Conservation (phyloP, 352 stramenopile genomes). For the Phytophthora agathidicida region DNA sequence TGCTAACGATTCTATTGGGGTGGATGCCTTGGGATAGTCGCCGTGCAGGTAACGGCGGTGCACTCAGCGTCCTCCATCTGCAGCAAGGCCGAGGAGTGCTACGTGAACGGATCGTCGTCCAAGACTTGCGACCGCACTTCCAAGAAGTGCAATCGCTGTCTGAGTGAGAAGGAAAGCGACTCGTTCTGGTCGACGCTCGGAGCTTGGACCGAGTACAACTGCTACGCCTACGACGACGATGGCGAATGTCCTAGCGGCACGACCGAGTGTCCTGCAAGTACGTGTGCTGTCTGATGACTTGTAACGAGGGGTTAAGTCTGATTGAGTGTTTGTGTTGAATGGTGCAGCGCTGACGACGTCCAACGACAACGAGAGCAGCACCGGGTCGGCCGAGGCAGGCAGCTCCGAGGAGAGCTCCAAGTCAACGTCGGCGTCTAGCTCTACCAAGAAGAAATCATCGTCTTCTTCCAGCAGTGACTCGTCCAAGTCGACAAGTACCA, state of each 20-base stretch:
- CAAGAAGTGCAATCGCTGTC: slow-evolving; percentile 52
- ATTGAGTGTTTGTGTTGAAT: neutral
- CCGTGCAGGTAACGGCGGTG: slow-evolving; percentile 23
- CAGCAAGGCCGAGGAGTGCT: slow-evolving; percentile 43
- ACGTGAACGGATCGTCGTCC: slow-evolving; percentile 46
- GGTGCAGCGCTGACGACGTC: slow-evolving; percentile 25
- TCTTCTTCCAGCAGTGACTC: slow-evolving; percentile 35
- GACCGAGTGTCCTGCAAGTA: slow-evolving; percentile 46
- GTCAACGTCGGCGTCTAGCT: slow-evolving; percentile 20
- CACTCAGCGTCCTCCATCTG: slow-evolving; percentile 39
- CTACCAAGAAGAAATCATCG: slow-evolving; percentile 33
- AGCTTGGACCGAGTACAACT: slow-evolving; percentile 48
- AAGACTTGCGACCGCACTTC: slow-evolving; percentile 54
- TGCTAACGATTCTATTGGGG: neutral
- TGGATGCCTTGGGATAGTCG: slow-evolving; percentile 9
- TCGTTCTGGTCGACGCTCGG: slow-evolving; percentile 24
- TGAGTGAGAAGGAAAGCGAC: slow-evolving; percentile 36
- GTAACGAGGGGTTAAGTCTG: neutral
- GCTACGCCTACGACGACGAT: slow-evolving; percentile 42
- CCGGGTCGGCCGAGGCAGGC: slow-evolving; percentile 15
- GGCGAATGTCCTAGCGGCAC: slow-evolving; percentile 46
- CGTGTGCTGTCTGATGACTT: neutral
- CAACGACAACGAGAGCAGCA: slow-evolving; percentile 20
- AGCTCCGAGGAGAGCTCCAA: slow-evolving; percentile 19
- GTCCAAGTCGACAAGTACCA: slow-evolving; percentile 32